Conservation (phyloP, 805 yeast genomes). For the Debaryomyces castellii region DNA sequence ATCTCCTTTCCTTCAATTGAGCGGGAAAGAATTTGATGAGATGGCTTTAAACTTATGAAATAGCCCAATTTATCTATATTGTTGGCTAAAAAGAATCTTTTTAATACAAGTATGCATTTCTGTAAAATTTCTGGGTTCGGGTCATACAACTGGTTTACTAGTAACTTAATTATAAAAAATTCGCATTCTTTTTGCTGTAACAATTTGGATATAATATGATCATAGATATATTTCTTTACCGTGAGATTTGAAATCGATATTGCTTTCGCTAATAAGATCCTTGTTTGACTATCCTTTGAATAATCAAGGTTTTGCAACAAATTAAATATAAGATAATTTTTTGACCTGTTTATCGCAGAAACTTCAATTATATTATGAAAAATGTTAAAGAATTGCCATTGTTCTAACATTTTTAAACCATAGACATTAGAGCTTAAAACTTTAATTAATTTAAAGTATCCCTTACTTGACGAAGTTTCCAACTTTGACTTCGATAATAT, state of each 20-base stretch:
- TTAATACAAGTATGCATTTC: constrained; percentile 19
- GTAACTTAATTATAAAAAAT: constrained; percentile 49
- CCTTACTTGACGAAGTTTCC: constrained; percentile 63
- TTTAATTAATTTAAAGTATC: constrained; percentile 80
- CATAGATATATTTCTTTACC: constrained; percentile 59
- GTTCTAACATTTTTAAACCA: constrained; percentile 70
- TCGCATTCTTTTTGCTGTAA: constrained; percentile 34
- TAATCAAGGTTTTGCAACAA: constrained; percentile 65
- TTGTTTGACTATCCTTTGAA: constrained; percentile 59
- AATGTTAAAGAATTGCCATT: constrained; percentile 84
- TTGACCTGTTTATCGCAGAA: constrained; percentile 25
- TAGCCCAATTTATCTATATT: constrained; percentile 45
- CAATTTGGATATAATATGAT: constrained; percentile 44
- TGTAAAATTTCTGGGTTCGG: constrained; percentile 33
- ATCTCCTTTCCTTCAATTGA: constrained; percentile 40
- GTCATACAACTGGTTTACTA: constrained; percentile 73
- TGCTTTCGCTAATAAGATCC: constrained; percentile 65
- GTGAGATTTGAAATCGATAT: constrained; percentile 52
- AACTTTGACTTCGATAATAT: constrained; percentile 62
- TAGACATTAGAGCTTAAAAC: constrained; percentile 55
- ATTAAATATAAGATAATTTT: constrained; percentile 54
- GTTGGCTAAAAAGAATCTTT: constrained; percentile 15
- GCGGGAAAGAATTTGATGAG: constrained; percentile 37
- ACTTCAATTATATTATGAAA: constrained; percentile 66
- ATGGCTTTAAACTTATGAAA: constrained; percentile 56